These are phyloP conservation scores for Malus hybrid DNA, from an alignment of 331 rosid genomes.

Conservation along the genomic window DNA sequence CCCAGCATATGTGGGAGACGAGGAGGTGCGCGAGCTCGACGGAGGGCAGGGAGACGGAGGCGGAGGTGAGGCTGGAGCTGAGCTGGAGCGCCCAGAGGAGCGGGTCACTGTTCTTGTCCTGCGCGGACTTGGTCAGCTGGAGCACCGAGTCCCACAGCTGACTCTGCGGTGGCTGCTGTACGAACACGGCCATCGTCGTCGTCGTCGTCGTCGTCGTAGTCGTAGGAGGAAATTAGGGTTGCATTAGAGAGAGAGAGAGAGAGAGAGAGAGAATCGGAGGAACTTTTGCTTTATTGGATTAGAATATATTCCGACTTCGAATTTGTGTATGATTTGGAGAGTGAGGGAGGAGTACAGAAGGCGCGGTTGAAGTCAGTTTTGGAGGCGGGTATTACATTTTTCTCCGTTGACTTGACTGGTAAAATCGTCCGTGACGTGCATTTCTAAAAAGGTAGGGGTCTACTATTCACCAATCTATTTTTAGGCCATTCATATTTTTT, in stretches of 20 bases:
- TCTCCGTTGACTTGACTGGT: neutral
- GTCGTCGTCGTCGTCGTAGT: neutral
- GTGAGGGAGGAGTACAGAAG: neutral
- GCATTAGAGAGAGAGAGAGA: neutral
- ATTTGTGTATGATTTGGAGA: neutral
- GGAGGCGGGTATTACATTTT: neutral
- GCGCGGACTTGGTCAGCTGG: constrained; percentile 68
- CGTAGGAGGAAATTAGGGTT: neutral
- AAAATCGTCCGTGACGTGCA: neutral
- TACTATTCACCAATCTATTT: too few relatives aligned
- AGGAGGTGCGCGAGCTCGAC: constrained; percentile 57
- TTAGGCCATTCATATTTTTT: too few relatives aligned
- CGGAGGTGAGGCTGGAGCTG: constrained; percentile 38
- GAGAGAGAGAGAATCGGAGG: neutral
- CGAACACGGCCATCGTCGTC: constrained; percentile 26
- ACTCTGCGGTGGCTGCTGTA: constrained; percentile 14
- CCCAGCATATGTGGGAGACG: constrained; percentile 73
- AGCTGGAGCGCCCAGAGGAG: constrained; percentile 61
- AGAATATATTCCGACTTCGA: neutral
- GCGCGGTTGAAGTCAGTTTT: neutral
- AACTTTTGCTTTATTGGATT: neutral
- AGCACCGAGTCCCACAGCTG: constrained; percentile 58
- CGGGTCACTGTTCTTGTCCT: constrained; percentile 62
- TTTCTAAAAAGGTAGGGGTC: neutral
- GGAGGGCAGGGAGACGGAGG: constrained; percentile 58